Evolutionary conservation across 164 flowering plant genomes (phyloP), one percentile per base, ranked within the genome.

Genomic region (Paratinospora sagittata): DNA sequence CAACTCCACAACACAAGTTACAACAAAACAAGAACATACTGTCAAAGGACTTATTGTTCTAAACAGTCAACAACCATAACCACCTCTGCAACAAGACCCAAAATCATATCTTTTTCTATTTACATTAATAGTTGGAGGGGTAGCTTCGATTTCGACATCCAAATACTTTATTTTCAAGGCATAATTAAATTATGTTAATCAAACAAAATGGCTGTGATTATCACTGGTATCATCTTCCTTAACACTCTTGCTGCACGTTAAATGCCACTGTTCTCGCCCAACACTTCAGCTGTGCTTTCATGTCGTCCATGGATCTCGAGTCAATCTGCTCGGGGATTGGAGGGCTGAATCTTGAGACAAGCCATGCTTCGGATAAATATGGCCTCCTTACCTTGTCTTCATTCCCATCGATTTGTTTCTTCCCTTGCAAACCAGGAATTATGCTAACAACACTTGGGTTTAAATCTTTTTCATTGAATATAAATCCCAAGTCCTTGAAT

Each of bases 221-320:
- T 58, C 58, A 67, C 19, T 69, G 65, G 4, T 30, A 26, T 23
- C 49, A 57, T 43, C 52, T 23, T 63, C 19, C 16, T 16, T 73
- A 73, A 67, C 78, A 75, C 39, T 74, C 79, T 72, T 72, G 75
- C 13, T 78, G 78, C 63, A 88, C 88, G 63, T 88, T 87, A 11
- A 89, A 85, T 19, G 98, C 98, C 64, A 92, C 94, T 55, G 86
- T 79, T 83, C 89, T 82, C 2, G 98, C 98, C 98, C 98, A 92
- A 57, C 78, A 86, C 83, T 82, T 92, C 78, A 92, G 81, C 55
- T 89, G 91, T 67, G 81, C 84, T 72, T 92, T 92, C 86, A 88
- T 82, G 69, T 88, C 90, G 34, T 81, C 83, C 37, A 74, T 74
- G 33, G 89, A 81, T 52, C 68, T 79, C 8, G 58, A 75, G 17